phyloP scores from a whole-genome alignment of 2,329 filamentous ascomycete genomes.

The Fusarium avenaceum region DNA sequence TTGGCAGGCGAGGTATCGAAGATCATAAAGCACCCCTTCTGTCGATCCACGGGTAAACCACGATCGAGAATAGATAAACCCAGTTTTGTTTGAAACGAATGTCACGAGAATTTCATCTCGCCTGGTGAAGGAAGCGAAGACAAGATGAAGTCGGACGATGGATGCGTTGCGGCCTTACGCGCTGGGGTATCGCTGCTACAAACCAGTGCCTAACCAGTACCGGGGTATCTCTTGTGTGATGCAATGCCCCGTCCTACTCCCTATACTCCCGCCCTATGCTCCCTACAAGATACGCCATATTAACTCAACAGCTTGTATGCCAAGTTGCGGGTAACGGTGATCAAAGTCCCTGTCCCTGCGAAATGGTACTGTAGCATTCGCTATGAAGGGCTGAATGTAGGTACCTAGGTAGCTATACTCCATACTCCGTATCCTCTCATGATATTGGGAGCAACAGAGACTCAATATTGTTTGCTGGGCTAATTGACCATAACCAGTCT shows the following conservation, averaged over 20 bases:
- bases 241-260: too few species aligned
- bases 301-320: not conserved
- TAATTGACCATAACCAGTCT: too few species aligned
- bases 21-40: not conserved
- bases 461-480: too few species aligned
- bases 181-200: conserved; percentile 1
- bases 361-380: conserved; percentile 8
- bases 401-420: too few species aligned
- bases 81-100: not conserved
- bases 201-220: conserved; percentile 3
- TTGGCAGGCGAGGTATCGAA: not conserved
- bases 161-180: conserved; percentile 34
- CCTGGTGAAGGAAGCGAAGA: conserved; percentile 6
- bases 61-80: conserved; percentile 2
- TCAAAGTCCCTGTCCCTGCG: conserved; percentile 4
- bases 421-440: too few species aligned
- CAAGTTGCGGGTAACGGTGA: conserved; percentile 14
- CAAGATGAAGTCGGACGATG: not conserved
- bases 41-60: not conserved
- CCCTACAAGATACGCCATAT: too few species aligned
- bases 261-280: too few species aligned
- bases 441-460: too few species aligned
- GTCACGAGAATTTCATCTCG: conserved; percentile 9
- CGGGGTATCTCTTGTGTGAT: not conserved
- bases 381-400: too few species aligned